Evolutionary conservation across 192 early-diverging fungal species (phyloP), one percentile per base, ranked within the genome.

Genomic region (Backusella macrospora): DNA sequence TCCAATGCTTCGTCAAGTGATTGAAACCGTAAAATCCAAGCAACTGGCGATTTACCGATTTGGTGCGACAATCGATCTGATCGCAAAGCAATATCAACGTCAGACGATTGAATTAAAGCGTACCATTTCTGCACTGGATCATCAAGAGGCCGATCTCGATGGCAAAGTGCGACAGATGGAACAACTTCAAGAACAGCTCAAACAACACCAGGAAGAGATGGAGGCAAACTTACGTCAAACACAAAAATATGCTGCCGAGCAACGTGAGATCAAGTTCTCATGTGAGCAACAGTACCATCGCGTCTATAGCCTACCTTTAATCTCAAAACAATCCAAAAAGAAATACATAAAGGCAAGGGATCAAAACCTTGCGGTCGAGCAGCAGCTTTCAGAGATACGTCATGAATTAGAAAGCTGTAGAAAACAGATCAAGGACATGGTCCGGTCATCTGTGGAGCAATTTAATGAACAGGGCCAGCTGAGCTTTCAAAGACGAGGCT

Each of bases 301-400:
- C 29, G 39, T 55, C 7, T 39, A 18, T 6, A 38, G 39, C 3
- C 21, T 70, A 8, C 69, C 69, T 5, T 26, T 48, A 6, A 34
- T 70, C 10, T 70, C 69, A 18, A 29, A 26, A 52, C 69, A 55
- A 9, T 52, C 46, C 34, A 38, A 55, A 13, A 52, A 55, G 16
- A 70, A 40, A 34, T 70, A 70, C 10, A 55, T 55, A 10, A 49
- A 55, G 48, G 69, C 69, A 0, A 26, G 69, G 2, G 45, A 70
- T 70, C 47, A 26, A 13, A 39, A 55, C 6, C 4, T 12, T 7
- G 16, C 6, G 14, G 18, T 18, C 15, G 69, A 70, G 37, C 69
- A 70, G 12, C 21, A 48, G 18, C 23, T 70, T 6, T n/a, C 49
- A 7, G 69, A 70, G 7, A 38, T 40, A n/a, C 26, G 49, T 12